Base-by-base conservation (phyloP, 139 green algal genomes). In the Micractinium sp. region DNA sequence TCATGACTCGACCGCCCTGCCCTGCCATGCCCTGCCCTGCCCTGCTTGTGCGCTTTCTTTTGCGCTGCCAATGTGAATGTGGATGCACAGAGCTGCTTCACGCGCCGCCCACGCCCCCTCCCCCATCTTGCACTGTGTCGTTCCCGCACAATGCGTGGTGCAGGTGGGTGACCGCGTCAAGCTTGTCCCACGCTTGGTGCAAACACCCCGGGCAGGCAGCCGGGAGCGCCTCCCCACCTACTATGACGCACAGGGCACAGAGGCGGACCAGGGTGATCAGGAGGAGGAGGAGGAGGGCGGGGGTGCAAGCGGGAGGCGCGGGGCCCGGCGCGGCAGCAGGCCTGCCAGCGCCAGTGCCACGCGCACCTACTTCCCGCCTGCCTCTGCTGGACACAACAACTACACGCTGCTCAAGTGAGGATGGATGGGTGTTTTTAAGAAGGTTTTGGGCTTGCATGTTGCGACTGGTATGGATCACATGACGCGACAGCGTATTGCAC, bases 361-460 rank as follows among this genome's bases (percentile, higher is more conserved):
- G 41, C 77, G 91, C 31, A 80, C 90, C 38, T 91, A 93, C 74
- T 88, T 91, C 47, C 92, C 91, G 2, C 91, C 93, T 20, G 90
- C 93, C 47, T 90, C 75, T 76, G 79, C 89, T 3, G 76, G 78
- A 0, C 84, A 92, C 67, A 92, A 95, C 78, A 88, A 91, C 23
- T 95, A 95, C 87, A 94, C 90, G 22, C 74, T 95, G 87, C 92
- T 95, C 41, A 95, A 94, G 88, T 85, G 81, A 39, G 77, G 77
- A 25, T 16, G 63, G 63, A 5, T 71, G 63, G 63, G 12, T 71
- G 20, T 5, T 71, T 16, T 71, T n/a, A n/a, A 9, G 47, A 9
- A 5, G 47, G 47, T 56, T 9, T 9, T 56, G 47, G 5, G 47
- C 47, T 16, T n/a, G 47, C 7, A 9, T 56, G 47, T 56, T 56